These are phyloP conservation scores for Schizosaccharomyces cryophilus DNA, from an alignment of 805 yeast species.

Conservation along the genomic window DNA sequence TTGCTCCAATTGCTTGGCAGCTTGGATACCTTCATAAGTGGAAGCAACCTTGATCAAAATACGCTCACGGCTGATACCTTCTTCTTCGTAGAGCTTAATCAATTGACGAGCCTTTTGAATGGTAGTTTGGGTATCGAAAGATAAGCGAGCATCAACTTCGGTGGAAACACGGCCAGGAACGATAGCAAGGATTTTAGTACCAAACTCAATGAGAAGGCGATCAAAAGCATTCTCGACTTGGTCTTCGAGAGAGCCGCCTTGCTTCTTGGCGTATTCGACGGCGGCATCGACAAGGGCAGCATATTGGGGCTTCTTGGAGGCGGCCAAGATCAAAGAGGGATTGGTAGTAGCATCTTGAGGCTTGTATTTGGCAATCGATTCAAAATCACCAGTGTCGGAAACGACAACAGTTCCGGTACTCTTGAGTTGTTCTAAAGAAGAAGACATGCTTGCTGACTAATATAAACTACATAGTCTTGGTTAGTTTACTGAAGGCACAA, in stretches of 20 bases:
- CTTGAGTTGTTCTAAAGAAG: slow-evolving; percentile 78
- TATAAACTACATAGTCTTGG: not conserved
- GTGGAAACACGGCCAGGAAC: slow-evolving; percentile 99
- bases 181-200: slow-evolving; percentile 71
- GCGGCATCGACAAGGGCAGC: slow-evolving; percentile 77
- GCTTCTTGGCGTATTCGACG: slow-evolving; percentile 49
- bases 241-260: slow-evolving; percentile 22
- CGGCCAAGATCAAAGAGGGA: slow-evolving; percentile 92
- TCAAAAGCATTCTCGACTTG: slow-evolving; percentile 71
- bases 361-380: slow-evolving; percentile 81
- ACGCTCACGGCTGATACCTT: slow-evolving; percentile 73
- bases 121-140: slow-evolving; percentile 85
- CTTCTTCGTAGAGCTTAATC: slow-evolving; percentile 61
- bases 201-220: slow-evolving; percentile 83
- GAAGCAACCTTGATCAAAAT: slow-evolving; percentile 89
- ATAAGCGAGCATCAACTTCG: slow-evolving; percentile 95
- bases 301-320: slow-evolving; percentile 73
- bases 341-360: slow-evolving; percentile 99
- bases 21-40: slow-evolving; percentile 98
- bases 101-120: slow-evolving; percentile 79
- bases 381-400: slow-evolving; percentile 97
- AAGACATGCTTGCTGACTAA: slow-evolving; percentile 11
- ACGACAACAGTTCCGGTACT: slow-evolving; percentile 91
- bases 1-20: slow-evolving; percentile 82
- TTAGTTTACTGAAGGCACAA: not conserved